Conservation (phyloP, 2,329 filamentous ascomycete genomes). For the Trichoderma harzianum region DNA sequence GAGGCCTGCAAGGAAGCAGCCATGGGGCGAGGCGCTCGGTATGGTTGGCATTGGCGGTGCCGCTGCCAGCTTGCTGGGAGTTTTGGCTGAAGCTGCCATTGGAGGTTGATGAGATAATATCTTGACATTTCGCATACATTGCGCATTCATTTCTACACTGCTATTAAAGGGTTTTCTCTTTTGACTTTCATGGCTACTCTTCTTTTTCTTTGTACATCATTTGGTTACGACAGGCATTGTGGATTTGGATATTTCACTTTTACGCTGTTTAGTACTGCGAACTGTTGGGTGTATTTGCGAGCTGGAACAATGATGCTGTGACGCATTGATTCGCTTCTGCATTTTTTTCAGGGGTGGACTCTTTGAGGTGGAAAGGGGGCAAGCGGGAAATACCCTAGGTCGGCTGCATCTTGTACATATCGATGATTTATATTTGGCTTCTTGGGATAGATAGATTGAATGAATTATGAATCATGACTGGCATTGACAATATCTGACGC, state of each 20-base stretch:
- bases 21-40: conserved; percentile 52
- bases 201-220: neutral
- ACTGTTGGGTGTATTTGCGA: neutral
- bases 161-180: neutral
- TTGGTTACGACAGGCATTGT: neutral
- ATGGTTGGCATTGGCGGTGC: conserved; percentile 60
- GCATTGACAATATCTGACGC: too few species aligned
- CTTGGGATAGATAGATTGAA: conserved; percentile 2
- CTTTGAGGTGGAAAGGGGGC: neutral
- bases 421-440: neutral
- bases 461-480: conserved; percentile 6
- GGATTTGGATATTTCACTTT: neutral
- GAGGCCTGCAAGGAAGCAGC: conserved; percentile 40
- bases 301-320: neutral
- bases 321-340: neutral
- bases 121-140: neutral
- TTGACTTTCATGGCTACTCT: neutral
- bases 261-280: neutral
- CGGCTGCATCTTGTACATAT: neutral
- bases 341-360: neutral
- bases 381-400: neutral
- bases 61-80: conserved; percentile 55
- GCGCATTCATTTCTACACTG: neutral
- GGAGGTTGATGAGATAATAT: conserved; percentile 15
- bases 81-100: conserved; percentile 55